Conservation (phyloP, 768 basidiomycete species). For the Inosperma sp. region DNA sequence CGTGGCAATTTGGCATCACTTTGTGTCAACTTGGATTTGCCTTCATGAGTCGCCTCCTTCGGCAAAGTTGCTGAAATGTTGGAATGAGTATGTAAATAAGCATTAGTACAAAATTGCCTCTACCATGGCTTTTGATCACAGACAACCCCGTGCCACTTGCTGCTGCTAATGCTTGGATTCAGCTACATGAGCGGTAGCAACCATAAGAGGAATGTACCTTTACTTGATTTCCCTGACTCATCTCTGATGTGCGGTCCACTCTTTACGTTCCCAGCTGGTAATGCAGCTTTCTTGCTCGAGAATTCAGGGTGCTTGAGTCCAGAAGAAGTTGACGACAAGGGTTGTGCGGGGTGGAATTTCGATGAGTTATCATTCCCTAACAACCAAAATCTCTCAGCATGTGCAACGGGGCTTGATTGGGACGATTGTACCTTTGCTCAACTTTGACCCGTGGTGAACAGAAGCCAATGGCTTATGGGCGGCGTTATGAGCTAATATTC, state of each 20-base stretch:
- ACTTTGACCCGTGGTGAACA: not conserved
- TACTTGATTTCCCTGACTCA: not conserved
- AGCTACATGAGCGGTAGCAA: not conserved
- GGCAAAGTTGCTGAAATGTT: not conserved
- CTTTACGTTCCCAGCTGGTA: not conserved
- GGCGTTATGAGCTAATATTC: not conserved
- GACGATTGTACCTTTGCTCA: not conserved
- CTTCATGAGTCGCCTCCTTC: not conserved
- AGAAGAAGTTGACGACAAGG: not conserved
- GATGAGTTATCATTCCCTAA: not conserved
- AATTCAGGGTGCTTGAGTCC: not conserved
- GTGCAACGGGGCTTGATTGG: not conserved
- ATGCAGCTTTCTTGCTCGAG: not conserved
- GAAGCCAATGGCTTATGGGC: not conserved
- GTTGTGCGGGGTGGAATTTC: not conserved
- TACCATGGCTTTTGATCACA: not conserved
- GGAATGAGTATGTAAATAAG: not conserved
- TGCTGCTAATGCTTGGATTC: not conserved
- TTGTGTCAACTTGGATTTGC: not conserved
- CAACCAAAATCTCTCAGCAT: not conserved
- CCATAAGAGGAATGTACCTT: not conserved
- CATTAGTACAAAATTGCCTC: not conserved
- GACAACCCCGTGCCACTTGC: not conserved
- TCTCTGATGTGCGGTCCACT: not conserved
- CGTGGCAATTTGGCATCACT: not conserved